A percentile compares a stretch with the other conserved stretches of the same genome.
Evolutionary conservation across 768 basidiomycete genomes (phyloP).

Genomic region (Phlegmacium glaucopus): DNA sequence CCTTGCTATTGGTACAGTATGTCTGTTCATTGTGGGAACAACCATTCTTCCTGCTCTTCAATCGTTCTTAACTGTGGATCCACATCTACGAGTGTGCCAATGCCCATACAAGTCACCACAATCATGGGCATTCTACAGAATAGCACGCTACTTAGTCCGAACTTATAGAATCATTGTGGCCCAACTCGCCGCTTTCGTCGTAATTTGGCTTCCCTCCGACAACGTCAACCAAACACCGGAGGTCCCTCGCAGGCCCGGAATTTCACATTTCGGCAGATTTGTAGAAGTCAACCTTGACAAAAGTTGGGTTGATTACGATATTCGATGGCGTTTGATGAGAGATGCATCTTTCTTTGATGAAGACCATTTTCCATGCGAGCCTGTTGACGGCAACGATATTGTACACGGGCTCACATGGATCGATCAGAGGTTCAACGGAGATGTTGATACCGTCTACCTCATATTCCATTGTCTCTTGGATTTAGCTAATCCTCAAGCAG

Average conservation of each 20-base stretch:
- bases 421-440: slow-evolving; percentile 7
- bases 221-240: slow-evolving; percentile 1
- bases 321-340: slow-evolving; percentile 5
- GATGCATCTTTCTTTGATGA: slow-evolving; percentile 7
- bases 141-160: slow-evolving; percentile 1
- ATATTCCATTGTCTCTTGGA: slow-evolving; percentile 10
- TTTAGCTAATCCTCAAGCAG: slow-evolving; percentile 4
- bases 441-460: slow-evolving; percentile 10
- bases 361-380: slow-evolving; percentile 3
- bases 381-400: slow-evolving; percentile 9
- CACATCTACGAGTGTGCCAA: slow-evolving; percentile 7
- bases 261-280: slow-evolving; percentile 7
- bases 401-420: slow-evolving; percentile 4
- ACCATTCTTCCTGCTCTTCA: slow-evolving; percentile 21
- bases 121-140: slow-evolving; percentile 19
- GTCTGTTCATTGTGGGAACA: slow-evolving; percentile 17
- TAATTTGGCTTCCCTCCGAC: not conserved
- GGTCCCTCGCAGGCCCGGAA: not conserved
- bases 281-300: slow-evolving; percentile 3
- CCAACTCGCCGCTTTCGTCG: not conserved
- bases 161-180: not conserved
- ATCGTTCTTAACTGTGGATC: slow-evolving; percentile 5
- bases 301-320: slow-evolving; percentile 10
- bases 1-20: slow-evolving; percentile 13
- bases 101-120: slow-evolving; percentile 27